These are phyloP conservation scores for Lodderomyces metapsilosis DNA, from an alignment of 1,139 yeast genomes.

Conservation along the genomic window DNA sequence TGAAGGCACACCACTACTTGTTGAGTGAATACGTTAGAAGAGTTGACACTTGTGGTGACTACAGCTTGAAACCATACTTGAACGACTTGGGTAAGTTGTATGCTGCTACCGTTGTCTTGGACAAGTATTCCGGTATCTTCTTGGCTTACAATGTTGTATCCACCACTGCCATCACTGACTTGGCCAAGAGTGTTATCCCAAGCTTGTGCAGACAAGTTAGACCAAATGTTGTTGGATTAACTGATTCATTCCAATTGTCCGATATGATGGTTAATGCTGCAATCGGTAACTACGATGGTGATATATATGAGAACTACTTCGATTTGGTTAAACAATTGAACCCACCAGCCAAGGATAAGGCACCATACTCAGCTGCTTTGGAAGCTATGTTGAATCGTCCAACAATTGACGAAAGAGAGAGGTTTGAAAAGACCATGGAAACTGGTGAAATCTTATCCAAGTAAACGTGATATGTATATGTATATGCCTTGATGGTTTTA, in stretches of 20 bases:
- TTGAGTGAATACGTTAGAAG: slow-evolving; percentile 31
- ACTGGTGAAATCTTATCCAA: slow-evolving; percentile 31
- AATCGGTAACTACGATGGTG: slow-evolving; percentile 45
- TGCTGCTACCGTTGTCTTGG: slow-evolving; percentile 31
- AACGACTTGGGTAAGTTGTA: slow-evolving; percentile 28
- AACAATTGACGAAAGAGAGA: slow-evolving; percentile 37
- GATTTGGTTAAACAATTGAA: slow-evolving; percentile 34
- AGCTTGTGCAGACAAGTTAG: slow-evolving; percentile 37
- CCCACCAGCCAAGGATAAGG: slow-evolving; percentile 37
- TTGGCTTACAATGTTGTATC: slow-evolving; percentile 36
- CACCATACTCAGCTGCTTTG: slow-evolving; percentile 39
- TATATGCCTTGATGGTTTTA: no score
- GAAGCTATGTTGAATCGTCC: slow-evolving; percentile 40
- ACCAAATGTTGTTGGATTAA: slow-evolving; percentile 45
- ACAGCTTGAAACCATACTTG: slow-evolving; percentile 26
- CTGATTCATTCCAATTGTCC: slow-evolving; percentile 49
- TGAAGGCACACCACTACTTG: slow-evolving; percentile 43
- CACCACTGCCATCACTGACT: slow-evolving; percentile 32
- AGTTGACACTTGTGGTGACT: slow-evolving; percentile 19
- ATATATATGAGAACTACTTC: slow-evolving; percentile 48
- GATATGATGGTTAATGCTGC: slow-evolving; percentile 45
- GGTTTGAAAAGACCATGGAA: slow-evolving; percentile 33
- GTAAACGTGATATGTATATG: no score
- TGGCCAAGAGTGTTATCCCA: slow-evolving; percentile 33
- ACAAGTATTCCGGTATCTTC: slow-evolving; percentile 39